Conservation (phyloP, 2,329 filamentous ascomycete genomes). For the Xylaria multiplex region DNA sequence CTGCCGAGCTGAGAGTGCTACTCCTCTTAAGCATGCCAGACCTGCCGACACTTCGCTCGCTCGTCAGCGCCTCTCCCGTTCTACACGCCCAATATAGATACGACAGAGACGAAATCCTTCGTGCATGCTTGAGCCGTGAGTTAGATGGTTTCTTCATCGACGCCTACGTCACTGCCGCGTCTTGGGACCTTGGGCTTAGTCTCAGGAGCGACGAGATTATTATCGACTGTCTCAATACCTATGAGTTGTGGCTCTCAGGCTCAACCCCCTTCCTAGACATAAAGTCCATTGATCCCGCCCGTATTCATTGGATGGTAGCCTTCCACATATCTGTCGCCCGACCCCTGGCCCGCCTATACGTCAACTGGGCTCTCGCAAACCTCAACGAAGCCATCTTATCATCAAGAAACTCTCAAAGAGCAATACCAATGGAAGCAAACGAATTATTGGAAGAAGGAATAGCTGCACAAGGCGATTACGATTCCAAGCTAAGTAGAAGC, state of each 20-base stretch:
- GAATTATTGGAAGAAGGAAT: neutral
- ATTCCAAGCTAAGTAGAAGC: slow-evolving; percentile 14
- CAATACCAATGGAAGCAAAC: neutral
- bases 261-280: neutral
- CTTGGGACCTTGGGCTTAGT: slow-evolving; percentile 32
- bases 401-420: neutral
- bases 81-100: slow-evolving; percentile 38
- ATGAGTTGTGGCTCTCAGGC: neutral
- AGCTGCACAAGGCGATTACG: neutral
- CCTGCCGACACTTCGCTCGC: slow-evolving; percentile 30
- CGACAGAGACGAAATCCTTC: slow-evolving; percentile 36
- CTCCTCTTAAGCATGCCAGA: slow-evolving; percentile 37
- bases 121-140: slow-evolving; percentile 33
- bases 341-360: slow-evolving; percentile 27
- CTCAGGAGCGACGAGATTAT: slow-evolving; percentile 2
- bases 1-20: slow-evolving; percentile 21
- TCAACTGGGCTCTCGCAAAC: slow-evolving; percentile 27
- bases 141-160: slow-evolving; percentile 38
- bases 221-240: neutral
- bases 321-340: slow-evolving; percentile 29
- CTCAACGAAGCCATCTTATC: neutral
- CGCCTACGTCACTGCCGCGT: slow-evolving; percentile 37
- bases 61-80: slow-evolving; percentile 38
- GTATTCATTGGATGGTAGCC: slow-evolving; percentile 31
- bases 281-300: neutral